A percentile compares a stretch with the other conserved stretches of the same genome.
Conservation (phyloP, 441 rosid genomes). For the Sinapis alba region DNA sequence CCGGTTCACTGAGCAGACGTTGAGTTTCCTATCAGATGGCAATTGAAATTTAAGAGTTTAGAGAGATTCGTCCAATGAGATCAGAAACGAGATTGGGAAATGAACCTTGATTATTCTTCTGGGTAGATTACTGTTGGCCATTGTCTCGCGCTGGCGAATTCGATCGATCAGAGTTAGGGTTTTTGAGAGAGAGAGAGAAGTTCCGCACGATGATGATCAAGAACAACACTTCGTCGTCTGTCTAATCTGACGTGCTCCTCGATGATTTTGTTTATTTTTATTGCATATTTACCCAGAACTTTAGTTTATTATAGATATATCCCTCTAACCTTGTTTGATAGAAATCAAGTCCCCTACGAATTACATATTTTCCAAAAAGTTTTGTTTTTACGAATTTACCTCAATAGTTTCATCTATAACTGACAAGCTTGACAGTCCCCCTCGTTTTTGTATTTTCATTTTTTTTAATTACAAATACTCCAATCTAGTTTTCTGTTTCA, state of each 20-base stretch:
- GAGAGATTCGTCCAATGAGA: background rate
- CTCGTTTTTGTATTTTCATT: too few relatives aligned
- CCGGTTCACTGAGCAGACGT: conserved; percentile 98
- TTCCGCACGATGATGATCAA: background rate
- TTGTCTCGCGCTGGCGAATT: conserved; percentile 15
- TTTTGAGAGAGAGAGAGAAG: conserved; percentile 24
- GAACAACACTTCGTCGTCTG: conserved; percentile 16
- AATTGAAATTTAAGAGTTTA: conserved; percentile 5
- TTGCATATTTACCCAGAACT: background rate
- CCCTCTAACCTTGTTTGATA: too few relatives aligned
- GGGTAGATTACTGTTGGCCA: conserved; percentile 94
- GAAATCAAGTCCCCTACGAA: too few relatives aligned
- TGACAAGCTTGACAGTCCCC: too few relatives aligned
- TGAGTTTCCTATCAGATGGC: conserved; percentile 82
- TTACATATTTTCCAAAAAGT: too few relatives aligned
- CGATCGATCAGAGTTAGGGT: conserved; percentile 49
- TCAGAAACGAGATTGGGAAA: conserved; percentile 17
- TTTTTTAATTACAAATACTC: too few relatives aligned
- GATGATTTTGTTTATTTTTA: background rate
- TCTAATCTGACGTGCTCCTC: conserved; percentile 30
- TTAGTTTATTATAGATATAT: too few relatives aligned
- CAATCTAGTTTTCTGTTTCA: too few relatives aligned
- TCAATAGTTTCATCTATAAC: too few relatives aligned
- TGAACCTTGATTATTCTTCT: conserved; percentile 90
- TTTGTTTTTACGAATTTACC: too few relatives aligned